Conservation (phyloP, 345 rosid species). For the Xanthoceras sorbifolium region DNA sequence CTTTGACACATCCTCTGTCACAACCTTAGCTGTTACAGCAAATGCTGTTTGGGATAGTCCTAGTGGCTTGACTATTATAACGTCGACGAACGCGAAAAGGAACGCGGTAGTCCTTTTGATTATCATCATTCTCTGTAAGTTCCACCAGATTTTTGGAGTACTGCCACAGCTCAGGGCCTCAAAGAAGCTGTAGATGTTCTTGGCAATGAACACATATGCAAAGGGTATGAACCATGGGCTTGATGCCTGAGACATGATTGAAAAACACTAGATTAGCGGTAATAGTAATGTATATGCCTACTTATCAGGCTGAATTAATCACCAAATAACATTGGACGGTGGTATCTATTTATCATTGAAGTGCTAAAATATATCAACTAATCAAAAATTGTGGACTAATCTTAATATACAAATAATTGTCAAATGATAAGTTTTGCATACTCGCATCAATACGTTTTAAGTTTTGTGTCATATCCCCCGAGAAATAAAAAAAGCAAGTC, state of each 20-base stretch:
- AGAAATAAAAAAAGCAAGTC: no score
- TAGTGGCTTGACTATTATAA: slow-evolving; percentile 18
- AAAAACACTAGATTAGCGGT: not conserved
- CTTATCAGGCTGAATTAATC: no score
- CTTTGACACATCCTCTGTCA: slow-evolving; percentile 32
- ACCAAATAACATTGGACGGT: no score
- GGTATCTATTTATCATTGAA: no score
- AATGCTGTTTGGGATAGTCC: slow-evolving; percentile 43
- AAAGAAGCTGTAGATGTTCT: slow-evolving; percentile 3
- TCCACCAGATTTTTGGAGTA: slow-evolving; percentile 13
- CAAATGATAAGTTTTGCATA: no score
- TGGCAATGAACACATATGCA: slow-evolving; percentile 15
- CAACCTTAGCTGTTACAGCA: slow-evolving; percentile 37
- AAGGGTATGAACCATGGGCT: slow-evolving; percentile 24
- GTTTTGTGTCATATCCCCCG: no score
- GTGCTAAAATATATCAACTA: not conserved
- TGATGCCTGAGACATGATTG: slow-evolving; percentile 14
- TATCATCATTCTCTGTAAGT: slow-evolving; percentile 30
- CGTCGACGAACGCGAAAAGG: slow-evolving; percentile 8
- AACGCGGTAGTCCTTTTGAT: slow-evolving; percentile 1
- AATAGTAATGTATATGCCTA: not conserved
- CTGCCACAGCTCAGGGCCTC: slow-evolving; percentile 12
- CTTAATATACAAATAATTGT: no score
- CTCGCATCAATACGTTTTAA: no score
- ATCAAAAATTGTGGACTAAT: no score